A percentile compares a stretch with the other conserved stretches of the same genome.
phyloP scores from a whole-genome alignment of 441 rosid genomes.

The Pelargonium exstipulatum region DNA sequence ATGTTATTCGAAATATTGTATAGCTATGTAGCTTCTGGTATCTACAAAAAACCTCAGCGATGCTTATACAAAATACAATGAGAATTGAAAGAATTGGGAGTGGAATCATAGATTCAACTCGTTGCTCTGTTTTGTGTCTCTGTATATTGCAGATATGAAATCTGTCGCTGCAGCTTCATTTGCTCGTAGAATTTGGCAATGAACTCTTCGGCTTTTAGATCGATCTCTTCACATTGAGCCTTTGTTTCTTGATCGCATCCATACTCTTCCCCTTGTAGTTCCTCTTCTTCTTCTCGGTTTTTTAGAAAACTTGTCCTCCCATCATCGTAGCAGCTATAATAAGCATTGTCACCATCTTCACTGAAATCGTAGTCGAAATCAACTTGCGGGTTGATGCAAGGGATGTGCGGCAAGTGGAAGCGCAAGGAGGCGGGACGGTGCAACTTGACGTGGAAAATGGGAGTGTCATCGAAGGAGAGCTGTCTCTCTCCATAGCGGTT shows the following conservation, averaged over 20 bases:
- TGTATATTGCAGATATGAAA: conserved; percentile 48
- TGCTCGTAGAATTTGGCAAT: conserved; percentile 64
- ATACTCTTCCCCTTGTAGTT: conserved; percentile 14
- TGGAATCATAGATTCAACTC: neutral
- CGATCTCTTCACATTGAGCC: conserved; percentile 36
- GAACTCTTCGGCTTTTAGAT: conserved; percentile 76
- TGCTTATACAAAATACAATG: neutral
- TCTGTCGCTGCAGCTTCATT: conserved; percentile 71
- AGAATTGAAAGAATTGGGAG: neutral
- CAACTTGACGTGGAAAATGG: conserved; percentile 58
- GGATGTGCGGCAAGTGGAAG: conserved; percentile 35
- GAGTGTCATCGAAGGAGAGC: conserved; percentile 81
- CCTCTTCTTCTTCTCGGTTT: conserved; percentile 17
- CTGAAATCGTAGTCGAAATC: conserved; percentile 52
- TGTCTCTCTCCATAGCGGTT: conserved; percentile 46
- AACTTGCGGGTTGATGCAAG: conserved; percentile 54
- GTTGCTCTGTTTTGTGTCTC: conserved; percentile 27
- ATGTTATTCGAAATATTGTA: neutral
- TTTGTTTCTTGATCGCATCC: conserved; percentile 21
- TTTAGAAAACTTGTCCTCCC: conserved; percentile 30
- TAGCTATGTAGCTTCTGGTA: neutral
- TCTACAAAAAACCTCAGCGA: neutral
- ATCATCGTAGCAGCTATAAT: conserved; percentile 21
- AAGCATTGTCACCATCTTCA: conserved; percentile 22
- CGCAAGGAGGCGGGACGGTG: conserved; percentile 69